Evolutionary conservation across 78 protist species (phyloP).

Genomic region (Pigoraptor vietnamica): DNA sequence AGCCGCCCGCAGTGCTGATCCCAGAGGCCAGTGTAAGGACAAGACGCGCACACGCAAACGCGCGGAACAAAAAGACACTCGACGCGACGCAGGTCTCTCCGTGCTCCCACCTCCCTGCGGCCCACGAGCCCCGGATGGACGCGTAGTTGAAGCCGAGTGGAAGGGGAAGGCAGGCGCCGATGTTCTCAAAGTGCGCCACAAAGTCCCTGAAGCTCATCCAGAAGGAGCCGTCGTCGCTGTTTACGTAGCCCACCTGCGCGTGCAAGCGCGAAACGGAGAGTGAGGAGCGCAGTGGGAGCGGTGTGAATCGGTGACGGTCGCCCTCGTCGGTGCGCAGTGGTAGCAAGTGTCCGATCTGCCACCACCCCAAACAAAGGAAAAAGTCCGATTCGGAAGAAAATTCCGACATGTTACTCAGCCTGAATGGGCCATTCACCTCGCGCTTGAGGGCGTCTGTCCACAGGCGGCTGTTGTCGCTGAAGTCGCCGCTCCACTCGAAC

Average conservation of each 20-base stretch:
- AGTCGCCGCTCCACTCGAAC: slow-evolving; percentile 55
- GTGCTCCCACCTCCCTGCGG: neutral
- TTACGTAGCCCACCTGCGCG: neutral
- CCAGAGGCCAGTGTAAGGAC: too few species aligned
- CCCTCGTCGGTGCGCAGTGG: too few species aligned
- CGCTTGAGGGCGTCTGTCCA: slow-evolving; percentile 35
- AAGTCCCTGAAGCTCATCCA: slow-evolving; percentile 25
- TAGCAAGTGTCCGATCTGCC: too few species aligned
- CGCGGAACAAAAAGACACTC: too few species aligned
- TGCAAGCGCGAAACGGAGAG: too few species aligned
- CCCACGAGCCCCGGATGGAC: neutral
- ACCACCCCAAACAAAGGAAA: neutral
- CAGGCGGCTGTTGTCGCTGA: slow-evolving; percentile 20
- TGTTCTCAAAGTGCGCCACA: neutral
- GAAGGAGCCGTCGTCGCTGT: slow-evolving; percentile 35
- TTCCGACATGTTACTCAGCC: too few species aligned
- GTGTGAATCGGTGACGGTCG: too few species aligned
- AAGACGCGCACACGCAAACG: too few species aligned
- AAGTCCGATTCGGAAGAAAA: too few species aligned
- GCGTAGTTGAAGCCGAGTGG: neutral
- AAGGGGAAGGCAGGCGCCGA: slow-evolving; percentile 2
- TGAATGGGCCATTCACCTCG: neutral
- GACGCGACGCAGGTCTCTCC: too few species aligned
- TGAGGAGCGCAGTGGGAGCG: too few species aligned
- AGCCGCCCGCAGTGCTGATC: neutral